Evolutionary conservation across 495 filamentous ascomycete genomes (phyloP).

Genomic region (Penicillium goetzii): DNA sequence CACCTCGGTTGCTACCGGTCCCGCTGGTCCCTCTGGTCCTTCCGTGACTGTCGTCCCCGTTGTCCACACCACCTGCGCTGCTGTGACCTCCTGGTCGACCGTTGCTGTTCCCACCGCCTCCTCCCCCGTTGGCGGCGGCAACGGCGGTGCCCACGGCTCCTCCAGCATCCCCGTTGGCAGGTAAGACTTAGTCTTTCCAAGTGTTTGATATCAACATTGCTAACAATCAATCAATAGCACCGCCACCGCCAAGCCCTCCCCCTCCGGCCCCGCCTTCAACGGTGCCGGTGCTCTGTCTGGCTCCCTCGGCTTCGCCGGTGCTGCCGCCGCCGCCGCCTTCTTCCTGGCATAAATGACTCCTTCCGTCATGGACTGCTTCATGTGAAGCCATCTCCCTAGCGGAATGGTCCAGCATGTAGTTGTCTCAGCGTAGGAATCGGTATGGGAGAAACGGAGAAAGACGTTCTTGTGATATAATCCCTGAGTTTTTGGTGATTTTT

Average conservation of each 20-base stretch:
- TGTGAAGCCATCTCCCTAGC: slow-evolving; percentile 14
- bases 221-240: slow-evolving; percentile 15
- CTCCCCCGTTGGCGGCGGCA: slow-evolving; percentile 30
- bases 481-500: slow-evolving; percentile 34
- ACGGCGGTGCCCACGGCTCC: slow-evolving; percentile 38
- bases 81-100: slow-evolving; percentile 14
- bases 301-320: slow-evolving; percentile 54
- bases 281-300: slow-evolving; percentile 52
- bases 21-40: slow-evolving; percentile 26
- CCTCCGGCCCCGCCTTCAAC: slow-evolving; percentile 47
- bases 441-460: slow-evolving; percentile 16
- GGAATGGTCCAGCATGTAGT: slow-evolving; percentile 7
- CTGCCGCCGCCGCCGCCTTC: slow-evolving; percentile 54
- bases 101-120: slow-evolving; percentile 31
- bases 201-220: neutral
- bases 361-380: slow-evolving; percentile 32
- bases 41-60: slow-evolving; percentile 15
- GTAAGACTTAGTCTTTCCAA: slow-evolving; percentile 8
- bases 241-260: slow-evolving; percentile 24
- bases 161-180: slow-evolving; percentile 13
- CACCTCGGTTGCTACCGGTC: slow-evolving; percentile 13
- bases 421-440: slow-evolving; percentile 4
- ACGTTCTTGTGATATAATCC: slow-evolving; percentile 39
- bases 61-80: slow-evolving; percentile 12
- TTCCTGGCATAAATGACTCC: slow-evolving; percentile 56